Conservation (phyloP, 2,329 filamentous ascomycete species). For the Didymellaceae sp. region DNA sequence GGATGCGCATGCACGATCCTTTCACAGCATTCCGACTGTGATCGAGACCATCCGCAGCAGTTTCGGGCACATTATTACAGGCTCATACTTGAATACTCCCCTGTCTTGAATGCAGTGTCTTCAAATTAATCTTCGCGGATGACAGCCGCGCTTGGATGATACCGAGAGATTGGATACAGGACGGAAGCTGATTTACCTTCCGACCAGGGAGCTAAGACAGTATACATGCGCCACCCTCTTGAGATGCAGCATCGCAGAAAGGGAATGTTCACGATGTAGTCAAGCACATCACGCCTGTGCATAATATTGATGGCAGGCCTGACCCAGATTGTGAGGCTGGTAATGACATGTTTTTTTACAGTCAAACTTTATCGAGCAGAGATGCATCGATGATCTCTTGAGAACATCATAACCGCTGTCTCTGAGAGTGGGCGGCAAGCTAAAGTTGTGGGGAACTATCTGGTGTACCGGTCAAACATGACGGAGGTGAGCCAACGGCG, state of each 20-base stretch:
- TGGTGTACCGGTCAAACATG: constrained; percentile 11
- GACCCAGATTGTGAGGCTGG: neutral
- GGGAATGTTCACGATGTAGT: constrained; percentile 16
- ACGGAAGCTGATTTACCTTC: constrained; percentile 25
- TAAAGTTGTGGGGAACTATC: neutral
- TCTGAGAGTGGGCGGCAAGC: neutral
- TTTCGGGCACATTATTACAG: constrained; percentile 9
- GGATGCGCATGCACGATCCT: neutral
- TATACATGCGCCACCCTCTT: constrained; percentile 13
- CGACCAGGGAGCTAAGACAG: constrained; percentile 6
- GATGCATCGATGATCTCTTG: neutral
- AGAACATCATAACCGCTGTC: neutral
- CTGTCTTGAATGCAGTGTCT: neutral
- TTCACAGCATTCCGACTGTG: neutral
- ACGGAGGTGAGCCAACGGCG: constrained; percentile 20
- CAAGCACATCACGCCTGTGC: neutral
- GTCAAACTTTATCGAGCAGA: neutral
- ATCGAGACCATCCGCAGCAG: constrained; percentile 3
- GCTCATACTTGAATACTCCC: neutral
- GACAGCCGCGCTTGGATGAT: constrained; percentile 21
- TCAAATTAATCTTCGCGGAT: neutral
- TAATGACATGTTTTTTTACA: too few relatives aligned
- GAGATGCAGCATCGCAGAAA: constrained; percentile 22
- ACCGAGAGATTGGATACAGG: constrained; percentile 20
- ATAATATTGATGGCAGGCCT: neutral